Evolutionary conservation across 73 alveolate species (phyloP), one percentile per base, ranked within the genome.

Genomic region (Stentor roeselii): DNA sequence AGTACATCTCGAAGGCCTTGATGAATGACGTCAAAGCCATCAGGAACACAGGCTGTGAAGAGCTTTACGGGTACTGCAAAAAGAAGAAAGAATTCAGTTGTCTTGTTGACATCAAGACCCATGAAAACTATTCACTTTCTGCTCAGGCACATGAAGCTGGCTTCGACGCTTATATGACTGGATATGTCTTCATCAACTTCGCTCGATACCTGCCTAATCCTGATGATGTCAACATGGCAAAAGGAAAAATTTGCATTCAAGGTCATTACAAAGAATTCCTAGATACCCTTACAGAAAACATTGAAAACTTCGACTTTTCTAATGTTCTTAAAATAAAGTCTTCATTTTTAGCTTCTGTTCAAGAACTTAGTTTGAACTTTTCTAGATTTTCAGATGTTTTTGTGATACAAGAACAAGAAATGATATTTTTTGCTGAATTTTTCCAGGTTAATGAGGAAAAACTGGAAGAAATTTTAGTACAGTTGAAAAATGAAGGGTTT

Each of bases 121-220:
- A 83, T 31, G 84, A 34, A 30, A 78, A 30, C 31, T 50, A 39
- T 15, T 36, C 40, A 3, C 50, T 42, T 60, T 39, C 59, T 35
- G 83, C 34, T 77, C 34, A 36, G 38, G 87, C 36, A 39, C 96
- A 91, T 83, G 94, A 91, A 61, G 96, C 96, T 3, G 94, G 91
- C 42, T 91, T 86, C 76, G 96, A 91, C 78, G 96, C 96, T 35
- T 86, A 86, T 60, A 91, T 91, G 96, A 86, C 96, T 35, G 96
- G 96, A 0, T 58, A 39, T 4, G 76, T 86, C 30, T 91, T 91
- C 77, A 78, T 88, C 2, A 42, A 30, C 11, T 42, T 77, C 39
- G 21, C 88, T 15, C 86, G 87, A 61, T 84, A 60, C 75, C 4
- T 3, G 2, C 88, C 80, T 21, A 67, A 82, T 50, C 67, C 67